Percentiles rank a stretch among this genome's conserved stretches.
phyloP scores from a whole-genome alignment of 2,329 filamentous ascomycete genomes.

The Mollisia scopiformis region DNA sequence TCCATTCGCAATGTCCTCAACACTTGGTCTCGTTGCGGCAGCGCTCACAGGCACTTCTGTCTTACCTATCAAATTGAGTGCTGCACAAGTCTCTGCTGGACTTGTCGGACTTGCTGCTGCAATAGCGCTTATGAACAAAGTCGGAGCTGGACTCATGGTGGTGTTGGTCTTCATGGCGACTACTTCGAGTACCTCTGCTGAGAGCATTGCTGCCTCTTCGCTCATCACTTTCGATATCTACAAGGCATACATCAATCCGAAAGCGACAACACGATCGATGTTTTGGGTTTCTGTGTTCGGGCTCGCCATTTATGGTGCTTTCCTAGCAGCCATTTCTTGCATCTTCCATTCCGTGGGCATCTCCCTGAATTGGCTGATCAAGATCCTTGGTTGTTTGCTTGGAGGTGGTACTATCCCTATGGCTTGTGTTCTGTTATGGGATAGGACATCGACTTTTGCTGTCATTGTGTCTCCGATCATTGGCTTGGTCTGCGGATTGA shows the following conservation, averaged over 20 bases:
- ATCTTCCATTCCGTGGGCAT: not conserved
- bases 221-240: not conserved
- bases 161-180: not conserved
- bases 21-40: not conserved
- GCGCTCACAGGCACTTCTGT: not conserved
- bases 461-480: not conserved
- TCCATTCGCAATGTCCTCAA: not conserved
- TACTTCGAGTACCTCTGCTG: not conserved
- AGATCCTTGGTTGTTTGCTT: not conserved
- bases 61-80: not conserved
- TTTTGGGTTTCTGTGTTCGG: not conserved
- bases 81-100: not conserved
- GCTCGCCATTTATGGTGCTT: not conserved
- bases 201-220: not conserved
- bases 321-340: not conserved
- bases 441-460: not conserved
- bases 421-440: not conserved
- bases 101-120: not conserved
- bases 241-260: not conserved
- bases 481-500: not conserved
- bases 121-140: not conserved
- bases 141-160: not conserved
- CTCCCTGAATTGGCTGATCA: not conserved
- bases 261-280: not conserved
- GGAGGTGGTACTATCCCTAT: not conserved